phyloP scores from a whole-genome alignment of 306 rosid genomes.

The Dalbergia cochinchinensis region DNA sequence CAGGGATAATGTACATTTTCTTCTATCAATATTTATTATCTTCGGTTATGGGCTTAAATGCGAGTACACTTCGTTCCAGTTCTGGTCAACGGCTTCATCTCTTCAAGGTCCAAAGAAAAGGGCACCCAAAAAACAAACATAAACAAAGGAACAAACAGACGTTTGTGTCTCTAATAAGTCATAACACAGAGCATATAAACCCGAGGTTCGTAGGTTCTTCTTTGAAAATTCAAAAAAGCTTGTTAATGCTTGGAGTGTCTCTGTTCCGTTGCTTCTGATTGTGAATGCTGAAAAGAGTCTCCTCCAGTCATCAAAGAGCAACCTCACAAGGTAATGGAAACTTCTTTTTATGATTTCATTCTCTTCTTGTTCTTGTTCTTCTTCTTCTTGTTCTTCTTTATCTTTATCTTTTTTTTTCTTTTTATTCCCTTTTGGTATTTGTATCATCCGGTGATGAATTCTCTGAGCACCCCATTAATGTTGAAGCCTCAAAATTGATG shows the following conservation, averaged over 20 bases:
- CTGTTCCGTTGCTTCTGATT: background rate
- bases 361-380: background rate
- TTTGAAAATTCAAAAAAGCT: conserved; percentile 27
- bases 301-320: background rate
- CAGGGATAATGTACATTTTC: no score
- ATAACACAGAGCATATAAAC: background rate
- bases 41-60: conserved; percentile 13
- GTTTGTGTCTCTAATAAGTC: background rate
- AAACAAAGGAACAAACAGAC: background rate
- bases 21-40: background rate
- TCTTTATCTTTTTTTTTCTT: background rate
- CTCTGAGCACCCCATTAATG: background rate
- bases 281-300: background rate
- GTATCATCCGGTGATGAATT: conserved; percentile 14
- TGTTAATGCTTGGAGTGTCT: background rate
- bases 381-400: background rate
- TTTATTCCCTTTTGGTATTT: background rate
- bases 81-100: background rate
- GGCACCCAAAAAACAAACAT: no score
- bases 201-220: background rate
- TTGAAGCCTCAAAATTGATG: conserved; percentile 1
- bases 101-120: background rate
- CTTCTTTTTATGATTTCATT: conserved; percentile 12
- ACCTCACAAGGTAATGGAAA: conserved; percentile 22
- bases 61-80: background rate